Percentiles rank a stretch among this genome's conserved stretches.
Conservation (phyloP, 352 stramenopile genomes). For the Pelagophyceae sp. region DNA sequence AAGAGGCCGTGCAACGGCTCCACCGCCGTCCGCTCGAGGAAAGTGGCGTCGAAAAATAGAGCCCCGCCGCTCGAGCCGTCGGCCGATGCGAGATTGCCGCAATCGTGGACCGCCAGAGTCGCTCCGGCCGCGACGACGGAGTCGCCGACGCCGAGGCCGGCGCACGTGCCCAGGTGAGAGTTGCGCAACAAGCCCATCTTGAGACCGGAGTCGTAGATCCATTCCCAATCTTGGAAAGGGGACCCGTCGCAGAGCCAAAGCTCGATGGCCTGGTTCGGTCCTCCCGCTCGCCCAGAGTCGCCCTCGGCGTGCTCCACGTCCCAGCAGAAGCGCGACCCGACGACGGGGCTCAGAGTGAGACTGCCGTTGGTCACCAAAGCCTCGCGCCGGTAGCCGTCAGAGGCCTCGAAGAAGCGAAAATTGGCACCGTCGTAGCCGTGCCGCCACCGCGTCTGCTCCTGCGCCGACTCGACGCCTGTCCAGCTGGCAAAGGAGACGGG, state of each 20-base stretch:
- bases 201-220: background rate
- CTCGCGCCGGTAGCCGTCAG: background rate
- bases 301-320: slow-evolving; percentile 7
- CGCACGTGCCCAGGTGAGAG: background rate
- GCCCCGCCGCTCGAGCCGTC: background rate
- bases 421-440: slow-evolving; percentile 5
- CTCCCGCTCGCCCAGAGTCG: too few species aligned
- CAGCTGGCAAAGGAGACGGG: background rate
- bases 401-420: background rate
- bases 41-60: background rate
- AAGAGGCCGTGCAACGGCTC: slow-evolving; percentile 4
- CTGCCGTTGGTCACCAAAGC: background rate
- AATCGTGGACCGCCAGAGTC: background rate
- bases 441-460: background rate
- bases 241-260: slow-evolving; percentile 8
- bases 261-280: background rate
- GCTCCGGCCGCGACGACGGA: background rate
- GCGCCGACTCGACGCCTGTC: background rate
- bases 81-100: background rate
- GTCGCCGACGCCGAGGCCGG: background rate
- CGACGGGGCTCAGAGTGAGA: background rate
- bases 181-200: background rate
- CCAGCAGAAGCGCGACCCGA: background rate
- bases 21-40: background rate
- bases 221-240: slow-evolving; percentile 12